Conservation (phyloP, 2,329 filamentous ascomycete species). For the Aquanectria penicillioides region DNA sequence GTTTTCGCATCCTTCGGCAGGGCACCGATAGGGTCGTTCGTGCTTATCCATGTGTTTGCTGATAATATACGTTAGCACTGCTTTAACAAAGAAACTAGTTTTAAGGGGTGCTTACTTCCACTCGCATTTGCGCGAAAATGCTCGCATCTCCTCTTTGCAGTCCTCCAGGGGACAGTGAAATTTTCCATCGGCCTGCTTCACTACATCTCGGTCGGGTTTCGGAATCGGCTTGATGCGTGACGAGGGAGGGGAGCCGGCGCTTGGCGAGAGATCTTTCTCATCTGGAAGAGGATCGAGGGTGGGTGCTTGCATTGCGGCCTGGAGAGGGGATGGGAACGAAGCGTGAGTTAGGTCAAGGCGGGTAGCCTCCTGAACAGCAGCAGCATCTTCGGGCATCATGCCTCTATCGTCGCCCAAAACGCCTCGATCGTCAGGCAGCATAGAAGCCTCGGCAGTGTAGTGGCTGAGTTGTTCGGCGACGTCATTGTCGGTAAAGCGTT, state of each 20-base stretch:
- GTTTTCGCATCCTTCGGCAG: slow-evolving; percentile 85
- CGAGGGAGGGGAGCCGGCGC: slow-evolving; percentile 45
- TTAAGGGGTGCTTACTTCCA: slow-evolving; percentile 79
- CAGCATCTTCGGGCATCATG: slow-evolving; percentile 52
- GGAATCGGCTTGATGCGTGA: slow-evolving; percentile 62
- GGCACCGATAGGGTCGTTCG: slow-evolving; percentile 90
- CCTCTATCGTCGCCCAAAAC: slow-evolving; percentile 48
- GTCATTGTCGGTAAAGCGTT: slow-evolving; percentile 55
- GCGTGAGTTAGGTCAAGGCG: slow-evolving; percentile 51
- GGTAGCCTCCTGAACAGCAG: slow-evolving; percentile 49
- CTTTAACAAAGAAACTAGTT: background rate
- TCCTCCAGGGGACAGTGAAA: slow-evolving; percentile 78
- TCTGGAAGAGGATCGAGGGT: slow-evolving; percentile 46
- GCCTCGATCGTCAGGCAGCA: slow-evolving; percentile 51
- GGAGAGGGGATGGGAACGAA: slow-evolving; percentile 48
- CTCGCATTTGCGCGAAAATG: slow-evolving; percentile 87
- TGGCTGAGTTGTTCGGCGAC: slow-evolving; percentile 55
- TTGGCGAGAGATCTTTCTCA: slow-evolving; percentile 48
- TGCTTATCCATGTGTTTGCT: slow-evolving; percentile 99
- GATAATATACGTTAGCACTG: slow-evolving; percentile 37
- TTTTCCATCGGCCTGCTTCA: slow-evolving; percentile 76
- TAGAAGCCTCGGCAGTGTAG: slow-evolving; percentile 53
- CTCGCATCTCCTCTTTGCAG: slow-evolving; percentile 71
- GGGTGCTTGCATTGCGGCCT: slow-evolving; percentile 44
- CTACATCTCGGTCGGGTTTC: slow-evolving; percentile 67